Conservation (phyloP, 129 eudicot species). For the Flaveria bidentis region DNA sequence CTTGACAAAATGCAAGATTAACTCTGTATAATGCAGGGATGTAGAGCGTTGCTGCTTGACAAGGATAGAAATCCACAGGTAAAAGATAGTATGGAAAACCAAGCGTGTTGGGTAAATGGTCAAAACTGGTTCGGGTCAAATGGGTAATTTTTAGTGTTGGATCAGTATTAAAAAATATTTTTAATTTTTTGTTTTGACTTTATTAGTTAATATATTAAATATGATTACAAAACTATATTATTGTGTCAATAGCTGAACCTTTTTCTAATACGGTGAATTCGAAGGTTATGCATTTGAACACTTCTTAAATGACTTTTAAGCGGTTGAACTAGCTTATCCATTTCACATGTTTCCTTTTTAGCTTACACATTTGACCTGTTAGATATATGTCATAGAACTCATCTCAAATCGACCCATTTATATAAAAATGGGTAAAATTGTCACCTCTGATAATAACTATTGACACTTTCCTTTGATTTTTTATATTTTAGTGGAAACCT, state of each 20-base stretch:
- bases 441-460: background rate
- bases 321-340: background rate
- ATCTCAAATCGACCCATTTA: background rate
- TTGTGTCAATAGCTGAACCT: background rate
- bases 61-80: constrained; percentile 93
- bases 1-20: constrained; percentile 12
- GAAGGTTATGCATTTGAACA: constrained; percentile 10
- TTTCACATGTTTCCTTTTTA: constrained; percentile 1
- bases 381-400: background rate
- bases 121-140: constrained; percentile 11
- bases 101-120: background rate
- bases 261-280: background rate
- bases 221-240: background rate
- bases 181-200: background rate
- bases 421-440: background rate
- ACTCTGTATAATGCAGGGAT: constrained; percentile 64
- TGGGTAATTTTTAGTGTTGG: background rate
- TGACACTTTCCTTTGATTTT: background rate
- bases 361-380: background rate
- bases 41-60: constrained; percentile 85
- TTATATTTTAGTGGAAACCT: constrained; percentile 73
- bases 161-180: background rate
- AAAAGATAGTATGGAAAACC: background rate
- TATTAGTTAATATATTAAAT: background rate
- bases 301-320: background rate